These are phyloP conservation scores for Asterophora lycoperdoides DNA, from an alignment of 768 basidiomycete species.

Conservation along the genomic window DNA sequence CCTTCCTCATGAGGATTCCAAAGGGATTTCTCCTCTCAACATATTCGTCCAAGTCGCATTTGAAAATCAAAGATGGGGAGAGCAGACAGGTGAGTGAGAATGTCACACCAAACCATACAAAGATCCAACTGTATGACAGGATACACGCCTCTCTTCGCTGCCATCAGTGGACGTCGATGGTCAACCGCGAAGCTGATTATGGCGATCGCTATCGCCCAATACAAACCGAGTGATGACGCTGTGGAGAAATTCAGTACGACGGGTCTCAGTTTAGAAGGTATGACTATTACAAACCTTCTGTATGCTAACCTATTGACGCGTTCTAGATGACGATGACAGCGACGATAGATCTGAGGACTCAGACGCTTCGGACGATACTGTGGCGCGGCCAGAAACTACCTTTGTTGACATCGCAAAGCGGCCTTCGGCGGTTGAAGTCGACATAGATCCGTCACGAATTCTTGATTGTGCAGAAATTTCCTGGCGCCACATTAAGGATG, in stretches of 20 bases:
- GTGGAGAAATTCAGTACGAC: constrained; percentile 31
- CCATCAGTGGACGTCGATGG: constrained; percentile 48
- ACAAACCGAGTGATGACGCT: constrained; percentile 35
- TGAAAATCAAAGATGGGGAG: constrained; percentile 8
- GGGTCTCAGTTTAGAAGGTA: constrained; percentile 32
- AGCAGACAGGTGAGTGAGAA: constrained; percentile 21
- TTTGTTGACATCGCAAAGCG: constrained; percentile 53
- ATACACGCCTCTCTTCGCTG: constrained; percentile 47
- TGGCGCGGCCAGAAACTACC: constrained; percentile 33
- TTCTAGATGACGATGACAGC: background rate
- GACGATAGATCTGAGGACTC: constrained; percentile 41
- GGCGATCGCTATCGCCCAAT: constrained; percentile 53
- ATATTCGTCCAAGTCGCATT: constrained; percentile 36
- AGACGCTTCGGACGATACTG: constrained; percentile 36
- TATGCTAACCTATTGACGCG: background rate
- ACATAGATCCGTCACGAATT: constrained; percentile 34
- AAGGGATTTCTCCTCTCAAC: constrained; percentile 32
- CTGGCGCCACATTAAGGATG: too few relatives aligned
- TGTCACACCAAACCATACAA: background rate
- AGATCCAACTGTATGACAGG: constrained; percentile 26
- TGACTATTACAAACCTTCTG: background rate
- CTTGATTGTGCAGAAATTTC: constrained; percentile 17
- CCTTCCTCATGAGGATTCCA: constrained; percentile 35
- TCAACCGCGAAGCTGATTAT: constrained; percentile 55
- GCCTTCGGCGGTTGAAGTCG: constrained; percentile 38